Conservation (phyloP, 2,329 filamentous ascomycete genomes). For the Apiospora pterosperma region DNA sequence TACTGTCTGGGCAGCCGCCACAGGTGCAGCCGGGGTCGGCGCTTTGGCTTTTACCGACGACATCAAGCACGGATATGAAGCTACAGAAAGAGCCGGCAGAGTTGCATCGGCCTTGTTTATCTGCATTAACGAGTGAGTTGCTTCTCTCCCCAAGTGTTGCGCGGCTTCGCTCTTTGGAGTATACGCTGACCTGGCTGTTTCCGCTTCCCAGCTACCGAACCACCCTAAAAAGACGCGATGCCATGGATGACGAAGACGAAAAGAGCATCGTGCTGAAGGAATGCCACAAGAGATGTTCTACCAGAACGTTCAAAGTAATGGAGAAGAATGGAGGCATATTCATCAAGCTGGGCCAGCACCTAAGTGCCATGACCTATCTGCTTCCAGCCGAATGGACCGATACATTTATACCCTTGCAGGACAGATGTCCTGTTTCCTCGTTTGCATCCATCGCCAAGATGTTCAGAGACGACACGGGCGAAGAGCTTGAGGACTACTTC, state of each 20-base stretch:
- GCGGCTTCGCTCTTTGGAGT: neutral
- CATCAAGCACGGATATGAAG: conserved; percentile 72
- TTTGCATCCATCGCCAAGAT: conserved; percentile 82
- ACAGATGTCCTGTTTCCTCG: conserved; percentile 90
- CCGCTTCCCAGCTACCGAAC: conserved; percentile 69
- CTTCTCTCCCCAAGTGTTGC: neutral
- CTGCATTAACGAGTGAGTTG: conserved; percentile 79
- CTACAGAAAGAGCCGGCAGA: conserved; percentile 72
- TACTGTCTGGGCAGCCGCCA: conserved; percentile 45
- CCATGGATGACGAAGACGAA: conserved; percentile 59
- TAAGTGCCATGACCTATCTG: conserved; percentile 95
- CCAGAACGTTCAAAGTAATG: conserved; percentile 78
- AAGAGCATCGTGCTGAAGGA: conserved; percentile 67
- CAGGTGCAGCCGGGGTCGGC: conserved; percentile 46
- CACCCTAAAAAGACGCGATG: conserved; percentile 69
- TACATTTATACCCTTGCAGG: conserved; percentile 93
- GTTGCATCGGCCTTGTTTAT: conserved; percentile 72
- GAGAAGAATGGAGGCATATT: conserved; percentile 98
- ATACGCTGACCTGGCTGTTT: neutral
- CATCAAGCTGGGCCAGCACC: conserved; percentile 93
- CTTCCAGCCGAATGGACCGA: conserved; percentile 89
- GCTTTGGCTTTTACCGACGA: conserved; percentile 60
- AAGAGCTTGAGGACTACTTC: conserved; percentile 77
- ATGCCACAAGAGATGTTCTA: conserved; percentile 90
- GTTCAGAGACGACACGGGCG: conserved; percentile 80